These are phyloP conservation scores for Rhodotorula toruloides DNA, from an alignment of 768 basidiomycete genomes.

Conservation along the genomic window DNA sequence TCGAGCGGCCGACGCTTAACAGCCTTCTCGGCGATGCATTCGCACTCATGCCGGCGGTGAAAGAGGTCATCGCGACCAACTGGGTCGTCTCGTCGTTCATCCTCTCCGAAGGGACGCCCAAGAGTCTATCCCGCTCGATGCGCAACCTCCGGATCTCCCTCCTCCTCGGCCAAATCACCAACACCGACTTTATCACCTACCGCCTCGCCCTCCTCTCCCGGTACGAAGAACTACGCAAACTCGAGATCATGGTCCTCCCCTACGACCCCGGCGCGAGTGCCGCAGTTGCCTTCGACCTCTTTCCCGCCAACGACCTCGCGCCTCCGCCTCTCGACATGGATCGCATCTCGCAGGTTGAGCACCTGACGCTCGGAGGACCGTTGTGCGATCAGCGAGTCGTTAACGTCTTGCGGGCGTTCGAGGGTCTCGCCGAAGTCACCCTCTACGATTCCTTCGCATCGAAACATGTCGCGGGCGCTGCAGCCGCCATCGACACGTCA, in stretches of 20 bases:
- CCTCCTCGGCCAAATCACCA: slow-evolving; percentile 5
- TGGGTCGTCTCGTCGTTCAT: slow-evolving; percentile 15
- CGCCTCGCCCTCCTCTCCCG: slow-evolving; percentile 11
- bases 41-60: background rate
- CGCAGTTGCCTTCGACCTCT: slow-evolving; percentile 21
- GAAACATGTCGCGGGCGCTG: slow-evolving; percentile 14
- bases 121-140: background rate
- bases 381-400: slow-evolving; percentile 22
- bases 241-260: slow-evolving; percentile 23
- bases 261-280: slow-evolving; percentile 9
- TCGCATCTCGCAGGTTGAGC: background rate
- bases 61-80: slow-evolving; percentile 8
- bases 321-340: slow-evolving; percentile 11
- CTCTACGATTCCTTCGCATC: slow-evolving; percentile 28
- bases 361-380: slow-evolving; percentile 8
- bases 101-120: background rate
- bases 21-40: slow-evolving; percentile 1
- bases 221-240: background rate
- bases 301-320: slow-evolving; percentile 10
- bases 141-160: background rate
- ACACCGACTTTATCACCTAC: slow-evolving; percentile 20
- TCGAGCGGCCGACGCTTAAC: background rate
- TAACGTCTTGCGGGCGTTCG: slow-evolving; percentile 15
- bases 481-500: slow-evolving; percentile 1
- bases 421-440: background rate